phyloP scores from a whole-genome alignment of 805 yeast species.

The Ogataea ganodermae region DNA sequence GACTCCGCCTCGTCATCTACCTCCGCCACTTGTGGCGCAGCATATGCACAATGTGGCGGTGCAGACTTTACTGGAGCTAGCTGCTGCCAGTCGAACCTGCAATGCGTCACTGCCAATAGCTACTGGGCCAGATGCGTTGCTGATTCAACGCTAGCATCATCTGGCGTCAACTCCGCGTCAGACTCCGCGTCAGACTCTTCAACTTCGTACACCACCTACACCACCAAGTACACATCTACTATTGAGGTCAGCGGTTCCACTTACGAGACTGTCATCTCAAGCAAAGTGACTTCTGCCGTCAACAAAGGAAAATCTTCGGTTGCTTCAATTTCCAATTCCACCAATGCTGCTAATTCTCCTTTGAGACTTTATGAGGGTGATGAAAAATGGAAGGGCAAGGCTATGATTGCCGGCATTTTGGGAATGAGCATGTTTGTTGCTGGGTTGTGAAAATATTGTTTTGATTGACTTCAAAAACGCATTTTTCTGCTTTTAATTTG shows the following conservation, averaged over 20 bases:
- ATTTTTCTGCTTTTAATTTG: neutral
- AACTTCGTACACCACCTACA: constrained; percentile 19
- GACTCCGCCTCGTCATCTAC: constrained; percentile 3
- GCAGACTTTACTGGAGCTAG: constrained; percentile 28
- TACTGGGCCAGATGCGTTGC: constrained; percentile 35
- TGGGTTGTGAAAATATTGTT: constrained; percentile 14
- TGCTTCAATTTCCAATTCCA: constrained; percentile 19
- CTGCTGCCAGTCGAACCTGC: constrained; percentile 29
- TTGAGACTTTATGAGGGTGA: constrained; percentile 11
- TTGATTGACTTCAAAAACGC: neutral
- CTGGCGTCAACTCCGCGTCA: constrained; percentile 1
- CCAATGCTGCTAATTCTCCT: constrained; percentile 20
- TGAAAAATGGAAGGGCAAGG: constrained; percentile 25
- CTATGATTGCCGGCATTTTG: constrained; percentile 23
- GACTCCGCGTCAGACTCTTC: constrained; percentile 10
- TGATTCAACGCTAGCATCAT: constrained; percentile 24
- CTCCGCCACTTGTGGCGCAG: constrained; percentile 27
- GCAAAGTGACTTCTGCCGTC: constrained; percentile 18
- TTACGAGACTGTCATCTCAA: constrained; percentile 13
- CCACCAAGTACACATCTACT: constrained; percentile 13
- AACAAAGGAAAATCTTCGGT: constrained; percentile 23
- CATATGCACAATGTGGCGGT: constrained; percentile 36
- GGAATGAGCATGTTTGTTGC: constrained; percentile 26
- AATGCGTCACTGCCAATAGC: constrained; percentile 28
- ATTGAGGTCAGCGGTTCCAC: constrained; percentile 17